phyloP scores from a whole-genome alignment of 1,284 basidiomycete species.

The Melampsora larici-populina region DNA sequence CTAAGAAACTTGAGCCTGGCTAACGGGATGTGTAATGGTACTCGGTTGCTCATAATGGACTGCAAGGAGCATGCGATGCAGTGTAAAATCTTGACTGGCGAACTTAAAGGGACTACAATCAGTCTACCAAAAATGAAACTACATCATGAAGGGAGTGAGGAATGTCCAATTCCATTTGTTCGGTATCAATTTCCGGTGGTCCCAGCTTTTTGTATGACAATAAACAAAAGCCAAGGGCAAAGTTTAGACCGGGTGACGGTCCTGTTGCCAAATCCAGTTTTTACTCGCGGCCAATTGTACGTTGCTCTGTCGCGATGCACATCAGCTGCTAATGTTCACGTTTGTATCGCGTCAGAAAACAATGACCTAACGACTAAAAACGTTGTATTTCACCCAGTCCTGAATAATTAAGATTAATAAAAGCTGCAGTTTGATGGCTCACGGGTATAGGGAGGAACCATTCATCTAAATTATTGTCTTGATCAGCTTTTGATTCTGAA shows the following conservation, averaged over 20 bases:
- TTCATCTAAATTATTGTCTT: too few relatives aligned
- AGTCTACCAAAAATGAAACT: not conserved
- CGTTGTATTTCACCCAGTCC: too few relatives aligned
- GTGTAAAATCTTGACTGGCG: not conserved
- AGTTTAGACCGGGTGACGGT: not conserved
- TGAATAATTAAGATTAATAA: too few relatives aligned
- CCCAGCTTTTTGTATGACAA: too few relatives aligned
- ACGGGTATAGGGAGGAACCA: too few relatives aligned
- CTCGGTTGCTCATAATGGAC: not conserved
- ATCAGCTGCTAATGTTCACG: too few relatives aligned
- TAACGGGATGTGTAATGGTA: not conserved
- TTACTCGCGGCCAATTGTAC: constrained; percentile 16
- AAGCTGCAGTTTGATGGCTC: too few relatives aligned
- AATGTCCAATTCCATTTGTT: not conserved
- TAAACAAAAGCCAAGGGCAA: too few relatives aligned
- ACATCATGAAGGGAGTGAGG: not conserved
- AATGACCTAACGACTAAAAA: too few relatives aligned
- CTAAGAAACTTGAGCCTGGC: not conserved
- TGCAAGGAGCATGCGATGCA: not conserved
- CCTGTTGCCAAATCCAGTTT: not conserved
- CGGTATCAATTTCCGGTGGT: not conserved
- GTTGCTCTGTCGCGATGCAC: not conserved
- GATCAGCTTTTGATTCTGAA: too few relatives aligned
- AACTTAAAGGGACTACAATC: not conserved
- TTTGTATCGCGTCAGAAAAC: too few relatives aligned